A percentile compares a stretch with the other conserved stretches of the same genome.
phyloP scores from a whole-genome alignment of 768 basidiomycete species.

The Saitozyma podzolica region DNA sequence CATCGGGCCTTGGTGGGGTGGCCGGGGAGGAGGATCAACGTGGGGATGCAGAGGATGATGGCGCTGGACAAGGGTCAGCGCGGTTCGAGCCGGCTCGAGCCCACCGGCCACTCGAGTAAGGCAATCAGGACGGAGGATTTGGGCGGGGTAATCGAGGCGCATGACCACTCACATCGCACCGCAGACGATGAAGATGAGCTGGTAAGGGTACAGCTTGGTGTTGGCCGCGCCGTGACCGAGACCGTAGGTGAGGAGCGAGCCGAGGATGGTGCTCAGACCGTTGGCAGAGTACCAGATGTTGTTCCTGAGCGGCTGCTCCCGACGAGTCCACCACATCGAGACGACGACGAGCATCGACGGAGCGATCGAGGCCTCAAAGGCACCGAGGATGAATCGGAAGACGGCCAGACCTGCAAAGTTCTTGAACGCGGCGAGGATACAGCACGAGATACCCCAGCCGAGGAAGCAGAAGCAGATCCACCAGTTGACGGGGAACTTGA shows the following conservation, averaged over 20 bases:
- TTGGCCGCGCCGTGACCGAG: conserved; percentile 54
- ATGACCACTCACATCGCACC: conserved; percentile 48
- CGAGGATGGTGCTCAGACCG: conserved; percentile 56
- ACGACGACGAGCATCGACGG: conserved; percentile 59
- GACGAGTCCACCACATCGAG: conserved; percentile 58
- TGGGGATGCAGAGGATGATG: conserved; percentile 16
- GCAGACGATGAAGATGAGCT: conserved; percentile 57
- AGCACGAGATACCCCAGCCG: conserved; percentile 56
- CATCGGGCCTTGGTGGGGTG: conserved; percentile 48
- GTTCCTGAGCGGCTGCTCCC: conserved; percentile 57
- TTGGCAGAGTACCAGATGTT: conserved; percentile 53
- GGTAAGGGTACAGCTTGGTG: conserved; percentile 53
- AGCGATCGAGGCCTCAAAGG: conserved; percentile 59
- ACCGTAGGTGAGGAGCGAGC: conserved; percentile 57
- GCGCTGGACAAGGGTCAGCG: conserved; percentile 5
- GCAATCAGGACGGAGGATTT: too few species aligned
- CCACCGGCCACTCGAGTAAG: neutral
- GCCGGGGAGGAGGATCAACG: conserved; percentile 43
- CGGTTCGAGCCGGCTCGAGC: neutral
- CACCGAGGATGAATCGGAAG: conserved; percentile 58
- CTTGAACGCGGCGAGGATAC: conserved; percentile 54
- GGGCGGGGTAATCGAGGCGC: neutral
- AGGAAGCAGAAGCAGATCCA: conserved; percentile 55
- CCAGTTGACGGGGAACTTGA: conserved; percentile 27
- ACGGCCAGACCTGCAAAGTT: conserved; percentile 56